Conservation (phyloP, 352 stramenopile species). For the Sclerospora graminicola region DNA sequence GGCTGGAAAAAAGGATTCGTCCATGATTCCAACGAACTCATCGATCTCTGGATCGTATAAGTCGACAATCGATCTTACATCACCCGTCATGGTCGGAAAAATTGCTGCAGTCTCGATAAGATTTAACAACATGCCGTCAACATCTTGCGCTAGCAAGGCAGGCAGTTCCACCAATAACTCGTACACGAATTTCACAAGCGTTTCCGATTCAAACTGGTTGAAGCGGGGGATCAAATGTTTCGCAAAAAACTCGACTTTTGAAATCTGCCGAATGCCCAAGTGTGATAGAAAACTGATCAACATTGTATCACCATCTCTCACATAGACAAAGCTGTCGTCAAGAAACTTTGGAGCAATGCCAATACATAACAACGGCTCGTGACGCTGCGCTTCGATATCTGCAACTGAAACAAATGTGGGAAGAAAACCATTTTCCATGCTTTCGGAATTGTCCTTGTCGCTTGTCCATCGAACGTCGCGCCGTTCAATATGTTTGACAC, state of each 20-base stretch:
- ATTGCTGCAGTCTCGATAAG: conserved; percentile 42
- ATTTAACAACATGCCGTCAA: conserved; percentile 26
- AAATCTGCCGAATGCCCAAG: conserved; percentile 26
- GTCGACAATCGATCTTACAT: conserved; percentile 44
- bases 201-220: conserved; percentile 17
- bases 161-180: conserved; percentile 34
- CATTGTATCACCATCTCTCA: conserved; percentile 29
- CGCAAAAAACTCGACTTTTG: conserved; percentile 41
- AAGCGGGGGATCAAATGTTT: conserved; percentile 43
- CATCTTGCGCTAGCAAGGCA: conserved; percentile 28
- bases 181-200: conserved; percentile 30
- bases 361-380: conserved; percentile 24
- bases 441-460: conserved; percentile 4
- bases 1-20: conserved; percentile 57
- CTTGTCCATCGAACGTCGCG: conserved; percentile 17
- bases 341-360: conserved; percentile 36
- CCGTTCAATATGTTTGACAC: conserved; percentile 3
- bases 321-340: conserved; percentile 38
- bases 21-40: conserved; percentile 57
- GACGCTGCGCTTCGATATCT: conserved; percentile 6
- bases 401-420: conserved; percentile 23
- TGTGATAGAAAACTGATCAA: conserved; percentile 19
- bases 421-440: conserved; percentile 7
- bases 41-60: conserved; percentile 69
- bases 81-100: conserved; percentile 44